These are phyloP conservation scores for Penicillium antarcticum DNA, from an alignment of 495 filamentous ascomycete genomes.

Conservation along the genomic window DNA sequence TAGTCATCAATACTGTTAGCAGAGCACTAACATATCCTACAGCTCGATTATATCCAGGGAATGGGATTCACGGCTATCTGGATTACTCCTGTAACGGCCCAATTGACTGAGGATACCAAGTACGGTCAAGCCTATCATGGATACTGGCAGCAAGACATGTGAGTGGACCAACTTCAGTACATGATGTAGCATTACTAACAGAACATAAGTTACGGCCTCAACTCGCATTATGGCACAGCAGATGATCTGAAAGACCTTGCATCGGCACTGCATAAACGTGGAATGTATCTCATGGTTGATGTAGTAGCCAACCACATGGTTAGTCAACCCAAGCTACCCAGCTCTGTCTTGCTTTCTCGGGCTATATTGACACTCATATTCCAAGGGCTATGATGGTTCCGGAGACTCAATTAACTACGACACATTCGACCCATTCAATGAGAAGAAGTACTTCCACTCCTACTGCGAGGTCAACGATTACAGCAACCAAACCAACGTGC, in stretches of 20 bases:
- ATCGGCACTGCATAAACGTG: constrained; percentile 55
- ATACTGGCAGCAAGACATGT: constrained; percentile 72
- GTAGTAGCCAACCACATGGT: constrained; percentile 77
- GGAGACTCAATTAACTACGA: constrained; percentile 56
- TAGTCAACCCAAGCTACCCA: neutral
- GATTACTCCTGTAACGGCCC: constrained; percentile 72
- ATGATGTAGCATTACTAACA: neutral
- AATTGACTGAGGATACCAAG: constrained; percentile 48
- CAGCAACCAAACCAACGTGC: constrained; percentile 45
- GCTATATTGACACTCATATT: neutral
- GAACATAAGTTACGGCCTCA: constrained; percentile 48
- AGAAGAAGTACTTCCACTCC: constrained; percentile 60
- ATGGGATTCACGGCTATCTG: constrained; percentile 83
- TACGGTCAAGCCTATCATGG: constrained; percentile 67
- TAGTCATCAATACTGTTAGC: neutral
- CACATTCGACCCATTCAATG: constrained; percentile 63
- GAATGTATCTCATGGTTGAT: constrained; percentile 77
- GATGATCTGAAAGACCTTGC: constrained; percentile 61
- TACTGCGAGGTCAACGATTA: constrained; percentile 65
- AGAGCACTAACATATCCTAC: constrained; percentile 13
- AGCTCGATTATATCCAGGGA: constrained; percentile 56
- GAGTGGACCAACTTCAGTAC: neutral
- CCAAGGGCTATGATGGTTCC: constrained; percentile 54
- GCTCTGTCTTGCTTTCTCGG: too few species aligned
- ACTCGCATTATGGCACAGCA: constrained; percentile 63